A percentile compares a stretch with the other conserved stretches of the same genome.
These are phyloP conservation scores for Myriangium duriaei DNA, from an alignment of 2,329 filamentous ascomycete genomes.

Conservation along the genomic window DNA sequence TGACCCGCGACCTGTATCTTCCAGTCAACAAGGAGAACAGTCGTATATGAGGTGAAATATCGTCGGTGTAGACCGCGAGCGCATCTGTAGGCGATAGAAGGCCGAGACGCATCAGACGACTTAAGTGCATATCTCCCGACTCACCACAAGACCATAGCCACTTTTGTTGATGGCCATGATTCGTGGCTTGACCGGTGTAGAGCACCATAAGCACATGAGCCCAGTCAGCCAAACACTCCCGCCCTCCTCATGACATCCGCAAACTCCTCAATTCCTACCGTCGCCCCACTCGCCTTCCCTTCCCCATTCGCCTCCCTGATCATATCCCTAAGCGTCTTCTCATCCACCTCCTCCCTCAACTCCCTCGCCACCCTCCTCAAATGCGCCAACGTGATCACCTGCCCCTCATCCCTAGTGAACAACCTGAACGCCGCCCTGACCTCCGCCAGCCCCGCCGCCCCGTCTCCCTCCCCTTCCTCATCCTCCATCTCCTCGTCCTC, in stretches of 20 bases:
- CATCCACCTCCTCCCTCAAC: conserved; percentile 71
- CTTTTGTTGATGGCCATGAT: no score
- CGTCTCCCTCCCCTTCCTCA: conserved; percentile 30
- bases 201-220: no score
- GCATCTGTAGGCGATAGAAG: no score
- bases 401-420: conserved; percentile 51
- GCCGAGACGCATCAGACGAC: no score
- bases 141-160: no score
- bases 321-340: conserved; percentile 84
- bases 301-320: conserved; percentile 86
- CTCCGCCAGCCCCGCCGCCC: conserved; percentile 45
- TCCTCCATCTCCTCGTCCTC: conserved; percentile 11
- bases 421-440: conserved; percentile 71
- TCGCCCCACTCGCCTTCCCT: conserved; percentile 50
- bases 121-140: no score
- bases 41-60: no score
- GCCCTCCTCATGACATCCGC: conserved; percentile 74
- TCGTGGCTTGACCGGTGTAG: no score
- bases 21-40: no score
- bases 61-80: no score
- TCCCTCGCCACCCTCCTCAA: conserved; percentile 66
- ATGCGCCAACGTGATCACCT: conserved; percentile 68
- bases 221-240: conserved; percentile 66
- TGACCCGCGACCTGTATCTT: no score
- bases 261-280: conserved; percentile 70